Percentiles rank a stretch among this genome's conserved stretches.
Conservation (phyloP, 345 rosid genomes). For the Odontarrhena argentea region DNA sequence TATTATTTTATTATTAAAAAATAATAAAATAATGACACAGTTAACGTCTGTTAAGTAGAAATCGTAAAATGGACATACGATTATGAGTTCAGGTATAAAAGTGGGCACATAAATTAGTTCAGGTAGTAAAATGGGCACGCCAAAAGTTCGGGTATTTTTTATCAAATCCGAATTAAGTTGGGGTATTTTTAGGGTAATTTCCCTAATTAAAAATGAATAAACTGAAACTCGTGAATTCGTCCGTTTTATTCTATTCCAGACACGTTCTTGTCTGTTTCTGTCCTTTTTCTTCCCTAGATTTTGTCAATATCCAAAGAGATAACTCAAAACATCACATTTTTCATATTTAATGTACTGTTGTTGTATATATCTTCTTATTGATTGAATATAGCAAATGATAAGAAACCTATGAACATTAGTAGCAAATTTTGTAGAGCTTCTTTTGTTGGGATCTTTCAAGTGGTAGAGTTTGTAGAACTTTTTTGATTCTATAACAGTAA, state of each 20-base stretch:
- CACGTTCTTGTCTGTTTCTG: not conserved
- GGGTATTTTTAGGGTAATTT: no score
- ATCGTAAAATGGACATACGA: no score
- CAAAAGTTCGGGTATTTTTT: no score
- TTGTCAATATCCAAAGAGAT: not conserved
- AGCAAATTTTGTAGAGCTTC: not conserved
- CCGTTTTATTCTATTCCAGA: not conserved
- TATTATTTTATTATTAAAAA: no score
- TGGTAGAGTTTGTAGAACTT: not conserved
- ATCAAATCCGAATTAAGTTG: no score
- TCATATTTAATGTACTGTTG: not conserved
- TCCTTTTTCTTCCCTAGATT: not conserved
- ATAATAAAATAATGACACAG: no score
- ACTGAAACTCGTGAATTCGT: not conserved
- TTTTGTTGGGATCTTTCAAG: not conserved
- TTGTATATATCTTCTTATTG: not conserved
- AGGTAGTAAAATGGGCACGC: no score
- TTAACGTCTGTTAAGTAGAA: no score
- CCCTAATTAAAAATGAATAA: no score
- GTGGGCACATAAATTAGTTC: no score
- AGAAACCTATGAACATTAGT: not conserved
- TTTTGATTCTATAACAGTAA: constrained; percentile 3
- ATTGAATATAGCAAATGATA: not conserved
- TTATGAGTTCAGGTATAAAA: no score
- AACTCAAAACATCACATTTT: not conserved